Evolutionary conservation across 805 yeast genomes (phyloP), one percentile per base, ranked within the genome.

Genomic region (Ogataea trehalophila): DNA sequence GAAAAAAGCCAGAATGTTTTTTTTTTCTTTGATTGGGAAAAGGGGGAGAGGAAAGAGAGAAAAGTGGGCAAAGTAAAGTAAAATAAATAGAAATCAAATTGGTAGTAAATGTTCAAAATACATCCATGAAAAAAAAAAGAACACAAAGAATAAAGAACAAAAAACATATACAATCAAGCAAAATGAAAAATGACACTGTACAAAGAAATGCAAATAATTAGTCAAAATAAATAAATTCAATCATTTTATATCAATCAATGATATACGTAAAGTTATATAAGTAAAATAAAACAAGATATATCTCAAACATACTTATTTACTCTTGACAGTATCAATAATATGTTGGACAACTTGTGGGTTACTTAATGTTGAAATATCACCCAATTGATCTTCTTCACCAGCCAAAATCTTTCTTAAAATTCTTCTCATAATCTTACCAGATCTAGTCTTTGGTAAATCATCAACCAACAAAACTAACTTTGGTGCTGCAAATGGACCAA

Each of bases 401-500:
- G 89, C 83, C 43, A 83, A 71, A 51, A 85, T 74, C 72, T 85
- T 85, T 71, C 94, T 79, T 67, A 85, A 75, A 61, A 85, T 85
- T 72, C 94, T 78, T 78, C 94, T 81, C 94, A 85, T 85, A 58
- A 85, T 85, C 72, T 85, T 85, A 62, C 94, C 94, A 5, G 90
- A 83, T 73, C 94, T 81, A 13, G 94, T 85, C 76, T 85, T 85
- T 61, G 94, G 94, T 66, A 85, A 79, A 65, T 85, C 94, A 58
- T 77, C 79, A 44, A 85, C 92, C 46, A 85, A 67, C 40, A 85
- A 73, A 52, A 86, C 83, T 41, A 80, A 67, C 69, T 85, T 85
- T 55, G 94, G 94, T 39, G 92, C 89, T 36, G 94, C 94, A 69
- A 85, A 85, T 47, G 94, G 92, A 33, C 94, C 94, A 62, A 85